These are phyloP conservation scores for Neurospora sp. DNA, from an alignment of 495 filamentous ascomycete species.

Conservation along the genomic window DNA sequence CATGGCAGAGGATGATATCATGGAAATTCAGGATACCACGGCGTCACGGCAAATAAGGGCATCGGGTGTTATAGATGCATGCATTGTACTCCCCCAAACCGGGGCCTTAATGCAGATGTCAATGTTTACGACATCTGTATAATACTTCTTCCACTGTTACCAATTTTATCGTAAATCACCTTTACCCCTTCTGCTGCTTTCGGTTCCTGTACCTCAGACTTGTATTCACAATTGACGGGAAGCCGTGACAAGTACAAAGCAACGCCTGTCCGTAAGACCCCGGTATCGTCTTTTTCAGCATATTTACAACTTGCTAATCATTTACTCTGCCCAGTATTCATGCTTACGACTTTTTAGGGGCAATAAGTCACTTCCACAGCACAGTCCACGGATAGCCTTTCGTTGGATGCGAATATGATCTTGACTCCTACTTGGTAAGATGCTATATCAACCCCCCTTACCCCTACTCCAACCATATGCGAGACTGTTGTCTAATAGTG, in stretches of 20 bases:
- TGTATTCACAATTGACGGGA: no score
- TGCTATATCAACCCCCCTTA: background rate
- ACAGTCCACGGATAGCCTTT: no score
- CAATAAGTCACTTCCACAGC: no score
- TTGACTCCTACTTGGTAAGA: background rate
- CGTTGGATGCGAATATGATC: background rate
- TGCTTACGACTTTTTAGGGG: no score
- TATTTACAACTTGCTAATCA: no score
- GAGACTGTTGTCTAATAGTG: background rate
- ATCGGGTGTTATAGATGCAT: background rate
- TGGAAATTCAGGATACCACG: background rate
- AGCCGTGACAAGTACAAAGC: no score
- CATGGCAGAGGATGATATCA: background rate
- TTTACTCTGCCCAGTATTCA: no score
- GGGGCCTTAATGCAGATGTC: background rate
- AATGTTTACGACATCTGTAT: background rate
- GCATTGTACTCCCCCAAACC: background rate
- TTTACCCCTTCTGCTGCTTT: background rate
- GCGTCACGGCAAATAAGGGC: background rate
- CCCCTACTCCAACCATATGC: background rate
- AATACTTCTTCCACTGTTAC: background rate
- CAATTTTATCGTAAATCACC: background rate
- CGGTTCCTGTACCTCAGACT: no score
- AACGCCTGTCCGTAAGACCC: no score
- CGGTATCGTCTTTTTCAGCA: no score